These are phyloP conservation scores for Starmera quercuum DNA, from an alignment of 805 yeast genomes.

Conservation along the genomic window DNA sequence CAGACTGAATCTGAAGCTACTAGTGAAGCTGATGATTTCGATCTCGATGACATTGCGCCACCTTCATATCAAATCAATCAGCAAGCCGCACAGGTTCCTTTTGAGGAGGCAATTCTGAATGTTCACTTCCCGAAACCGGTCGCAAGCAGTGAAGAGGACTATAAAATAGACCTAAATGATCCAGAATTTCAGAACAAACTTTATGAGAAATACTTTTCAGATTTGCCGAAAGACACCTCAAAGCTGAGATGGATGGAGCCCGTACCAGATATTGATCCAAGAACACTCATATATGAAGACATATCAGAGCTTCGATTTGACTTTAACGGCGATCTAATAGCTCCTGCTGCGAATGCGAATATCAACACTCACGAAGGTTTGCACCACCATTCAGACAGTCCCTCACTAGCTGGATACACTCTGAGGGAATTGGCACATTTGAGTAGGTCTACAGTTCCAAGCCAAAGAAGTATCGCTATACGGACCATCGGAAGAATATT, in stretches of 20 bases:
- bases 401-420: slow-evolving; percentile 90
- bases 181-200: slow-evolving; percentile 73
- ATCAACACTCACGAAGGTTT: slow-evolving; percentile 58
- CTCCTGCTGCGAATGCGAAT: slow-evolving; percentile 41
- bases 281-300: slow-evolving; percentile 28
- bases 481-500: slow-evolving; percentile 83
- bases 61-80: slow-evolving; percentile 37
- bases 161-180: slow-evolving; percentile 55
- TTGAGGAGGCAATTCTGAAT: slow-evolving; percentile 31
- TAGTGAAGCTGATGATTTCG: slow-evolving; percentile 23
- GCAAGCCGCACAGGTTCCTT: slow-evolving; percentile 35
- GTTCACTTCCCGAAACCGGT: slow-evolving; percentile 65
- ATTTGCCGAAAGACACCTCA: slow-evolving; percentile 73
- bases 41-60: slow-evolving; percentile 44
- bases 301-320: slow-evolving; percentile 78
- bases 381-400: slow-evolving; percentile 88
- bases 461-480: slow-evolving; percentile 83
- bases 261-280: slow-evolving; percentile 34
- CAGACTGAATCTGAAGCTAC: slow-evolving; percentile 12
- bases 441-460: slow-evolving; percentile 68
- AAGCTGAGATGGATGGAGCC: slow-evolving; percentile 91
- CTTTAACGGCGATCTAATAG: slow-evolving; percentile 71
- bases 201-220: slow-evolving; percentile 84
- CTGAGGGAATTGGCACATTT: slow-evolving; percentile 73
- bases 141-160: slow-evolving; percentile 21